phyloP scores from a whole-genome alignment of 2,329 filamentous ascomycete species.

The Monosporascus cannonballus region DNA sequence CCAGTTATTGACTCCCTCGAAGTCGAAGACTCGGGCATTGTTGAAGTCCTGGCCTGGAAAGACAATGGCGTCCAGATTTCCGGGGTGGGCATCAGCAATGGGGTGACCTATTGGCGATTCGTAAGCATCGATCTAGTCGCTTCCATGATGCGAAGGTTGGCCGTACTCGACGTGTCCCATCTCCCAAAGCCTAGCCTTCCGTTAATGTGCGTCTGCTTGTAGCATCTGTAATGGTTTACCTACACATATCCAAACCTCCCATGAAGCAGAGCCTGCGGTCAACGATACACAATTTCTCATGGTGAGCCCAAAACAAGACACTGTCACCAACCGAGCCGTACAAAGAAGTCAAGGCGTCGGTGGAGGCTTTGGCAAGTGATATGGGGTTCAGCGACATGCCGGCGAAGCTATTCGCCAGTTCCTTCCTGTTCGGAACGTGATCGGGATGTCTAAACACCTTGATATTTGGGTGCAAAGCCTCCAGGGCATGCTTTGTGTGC shows the following conservation, averaged over 20 bases:
- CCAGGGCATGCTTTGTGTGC: conserved; percentile 75
- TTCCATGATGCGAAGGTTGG: neutral
- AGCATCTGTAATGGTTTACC: conserved; percentile 9
- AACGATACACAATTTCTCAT: conserved; percentile 82
- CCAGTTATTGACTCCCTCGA: conserved; percentile 70
- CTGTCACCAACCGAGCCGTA: conserved; percentile 79
- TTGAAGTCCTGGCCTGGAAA: conserved; percentile 94
- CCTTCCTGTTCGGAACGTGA: conserved; percentile 66
- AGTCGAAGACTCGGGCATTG: conserved; percentile 79
- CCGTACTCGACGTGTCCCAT: conserved; percentile 73
- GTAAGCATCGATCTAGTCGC: conserved; percentile 4
- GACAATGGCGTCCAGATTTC: conserved; percentile 66
- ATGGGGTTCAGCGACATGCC: conserved; percentile 36
- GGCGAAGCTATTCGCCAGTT: conserved; percentile 59
- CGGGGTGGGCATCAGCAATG: conserved; percentile 77
- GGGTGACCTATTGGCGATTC: conserved; percentile 49
- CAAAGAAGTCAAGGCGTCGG: conserved; percentile 67
- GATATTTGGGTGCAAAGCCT: conserved; percentile 76
- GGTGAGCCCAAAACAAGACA: conserved; percentile 87
- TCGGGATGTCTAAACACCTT: conserved; percentile 87
- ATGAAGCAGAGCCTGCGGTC: conserved; percentile 81
- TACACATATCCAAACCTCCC: conserved; percentile 81
- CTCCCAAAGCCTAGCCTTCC: conserved; percentile 61
- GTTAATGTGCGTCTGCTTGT: conserved; percentile 14
- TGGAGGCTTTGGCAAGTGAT: conserved; percentile 58